Evolutionary conservation across 2,329 filamentous ascomycete species (phyloP).

Genomic region (Pseudogymnoascus sp.): DNA sequence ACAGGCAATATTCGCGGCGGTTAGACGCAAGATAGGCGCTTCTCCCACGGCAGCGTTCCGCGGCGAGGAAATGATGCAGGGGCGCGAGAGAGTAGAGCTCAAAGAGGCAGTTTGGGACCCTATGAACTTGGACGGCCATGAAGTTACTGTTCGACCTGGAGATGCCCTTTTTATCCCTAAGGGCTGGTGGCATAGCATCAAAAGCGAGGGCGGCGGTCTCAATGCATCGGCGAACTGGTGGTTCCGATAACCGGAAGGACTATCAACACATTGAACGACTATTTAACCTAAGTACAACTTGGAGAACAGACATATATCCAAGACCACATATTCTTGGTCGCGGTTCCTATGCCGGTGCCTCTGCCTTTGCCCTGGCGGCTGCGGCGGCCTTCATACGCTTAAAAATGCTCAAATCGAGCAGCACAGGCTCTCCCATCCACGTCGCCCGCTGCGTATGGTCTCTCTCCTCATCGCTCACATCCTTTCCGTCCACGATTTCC

Average conservation of each 20-base stretch:
- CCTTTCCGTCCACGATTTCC: conserved; percentile 34
- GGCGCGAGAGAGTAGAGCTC: conserved; percentile 56
- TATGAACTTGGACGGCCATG: conserved; percentile 12
- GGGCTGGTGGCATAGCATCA: conserved; percentile 83
- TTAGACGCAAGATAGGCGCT: conserved; percentile 33
- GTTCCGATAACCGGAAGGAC: conserved; percentile 49
- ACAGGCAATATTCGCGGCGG: conserved; percentile 48
- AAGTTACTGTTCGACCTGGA: conserved; percentile 48
- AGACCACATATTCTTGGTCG: neutral
- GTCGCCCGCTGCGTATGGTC: conserved; percentile 43
- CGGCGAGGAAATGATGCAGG: conserved; percentile 86
- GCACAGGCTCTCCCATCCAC: conserved; percentile 62
- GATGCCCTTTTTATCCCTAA: conserved; percentile 72
- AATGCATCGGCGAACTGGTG: conserved; percentile 56
- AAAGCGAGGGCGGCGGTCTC: conserved; percentile 45
- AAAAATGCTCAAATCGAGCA: conserved; percentile 48
- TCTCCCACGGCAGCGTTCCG: conserved; percentile 42
- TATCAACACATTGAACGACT: neutral
- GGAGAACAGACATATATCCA: neutral
- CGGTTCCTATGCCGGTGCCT: neutral
- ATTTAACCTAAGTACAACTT: neutral
- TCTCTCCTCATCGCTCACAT: conserved; percentile 22
- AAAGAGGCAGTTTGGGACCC: conserved; percentile 61
- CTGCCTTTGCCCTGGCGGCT: neutral
- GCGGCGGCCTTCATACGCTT: conserved; percentile 22